These are phyloP conservation scores for Sporisorium graminicola DNA, from an alignment of 1,284 basidiomycete species.

Conservation along the genomic window DNA sequence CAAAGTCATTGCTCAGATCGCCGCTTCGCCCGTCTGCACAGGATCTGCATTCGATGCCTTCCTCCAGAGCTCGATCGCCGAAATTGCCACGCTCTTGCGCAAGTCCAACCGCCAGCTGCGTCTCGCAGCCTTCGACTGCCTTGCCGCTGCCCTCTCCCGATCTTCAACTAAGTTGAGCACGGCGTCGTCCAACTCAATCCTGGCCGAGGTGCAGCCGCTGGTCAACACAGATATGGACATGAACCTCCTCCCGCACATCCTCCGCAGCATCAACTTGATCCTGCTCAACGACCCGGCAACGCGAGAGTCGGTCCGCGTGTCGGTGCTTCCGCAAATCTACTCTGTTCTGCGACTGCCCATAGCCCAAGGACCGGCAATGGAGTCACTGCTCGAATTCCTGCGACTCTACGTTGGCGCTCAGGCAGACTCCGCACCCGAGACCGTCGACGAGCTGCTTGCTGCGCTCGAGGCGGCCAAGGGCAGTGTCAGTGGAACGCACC, in stretches of 20 bases:
- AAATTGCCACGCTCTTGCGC: conserved; percentile 81
- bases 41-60: conserved; percentile 76
- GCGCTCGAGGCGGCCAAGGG: conserved; percentile 38
- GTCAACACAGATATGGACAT: conserved; percentile 56
- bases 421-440: conserved; percentile 61
- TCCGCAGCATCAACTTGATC: conserved; percentile 50
- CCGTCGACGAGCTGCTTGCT: conserved; percentile 41
- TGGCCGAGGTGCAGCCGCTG: conserved; percentile 57
- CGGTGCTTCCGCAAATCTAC: conserved; percentile 78
- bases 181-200: conserved; percentile 40
- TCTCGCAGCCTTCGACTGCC: conserved; percentile 82
- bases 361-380: conserved; percentile 80
- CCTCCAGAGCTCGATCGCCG: conserved; percentile 81
- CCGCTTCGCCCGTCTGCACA: conserved; percentile 70
- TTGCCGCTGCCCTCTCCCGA: conserved; percentile 81
- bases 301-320: conserved; percentile 31
- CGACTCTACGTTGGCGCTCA: conserved; percentile 84
- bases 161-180: conserved; percentile 64
- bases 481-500: conserved; percentile 35
- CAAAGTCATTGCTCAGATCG: conserved; percentile 72
- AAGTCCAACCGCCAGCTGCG: conserved; percentile 84
- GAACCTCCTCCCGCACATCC: conserved; percentile 53
- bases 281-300: conserved; percentile 37
- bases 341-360: conserved; percentile 81
- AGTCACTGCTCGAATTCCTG: conserved; percentile 85